These are phyloP conservation scores for Nymphaea thermarum DNA, from an alignment of 164 flowering plant species.

Conservation along the genomic window DNA sequence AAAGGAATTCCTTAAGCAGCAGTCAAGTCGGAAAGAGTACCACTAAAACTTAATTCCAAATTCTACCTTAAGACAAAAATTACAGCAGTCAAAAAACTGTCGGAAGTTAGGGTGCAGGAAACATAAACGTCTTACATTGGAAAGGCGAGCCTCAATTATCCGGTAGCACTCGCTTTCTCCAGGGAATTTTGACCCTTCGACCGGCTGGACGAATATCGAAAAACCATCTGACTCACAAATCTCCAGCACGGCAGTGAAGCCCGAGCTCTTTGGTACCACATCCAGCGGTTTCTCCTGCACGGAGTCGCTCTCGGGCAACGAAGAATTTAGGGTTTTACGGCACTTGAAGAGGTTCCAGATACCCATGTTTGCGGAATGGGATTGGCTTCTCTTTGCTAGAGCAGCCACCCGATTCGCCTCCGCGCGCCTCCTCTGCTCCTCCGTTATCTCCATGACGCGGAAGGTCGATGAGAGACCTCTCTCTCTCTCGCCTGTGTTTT, in stretches of 20 bases:
- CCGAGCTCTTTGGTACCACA: neutral
- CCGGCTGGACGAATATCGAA: conserved; percentile 34
- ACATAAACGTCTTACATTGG: conserved; percentile 29
- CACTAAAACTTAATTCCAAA: too few relatives aligned
- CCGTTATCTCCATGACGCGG: conserved; percentile 46
- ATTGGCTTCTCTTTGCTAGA: conserved; percentile 51
- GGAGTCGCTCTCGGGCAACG: conserved; percentile 2
- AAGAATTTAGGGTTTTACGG: conserved; percentile 24
- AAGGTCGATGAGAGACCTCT: neutral
- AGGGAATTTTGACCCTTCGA: conserved; percentile 36
- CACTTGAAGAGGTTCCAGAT: conserved; percentile 50
- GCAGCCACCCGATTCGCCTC: conserved; percentile 73
- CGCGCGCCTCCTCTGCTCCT: conserved; percentile 56
- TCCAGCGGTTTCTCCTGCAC: neutral
- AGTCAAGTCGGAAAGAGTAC: too few relatives aligned
- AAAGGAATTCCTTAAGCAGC: too few relatives aligned
- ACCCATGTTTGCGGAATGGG: conserved; percentile 11
- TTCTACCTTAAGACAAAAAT: too few relatives aligned
- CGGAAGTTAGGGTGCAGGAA: neutral
- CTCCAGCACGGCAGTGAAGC: conserved; percentile 56
- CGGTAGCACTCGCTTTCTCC: conserved; percentile 47
- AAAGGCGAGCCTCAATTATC: conserved; percentile 32
- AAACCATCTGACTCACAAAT: conserved; percentile 83
- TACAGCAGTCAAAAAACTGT: too few relatives aligned
- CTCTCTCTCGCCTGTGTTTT: too few relatives aligned